These are phyloP conservation scores for Emergomyces pasteurianus DNA, from an alignment of 2,329 filamentous ascomycete species.

Conservation along the genomic window DNA sequence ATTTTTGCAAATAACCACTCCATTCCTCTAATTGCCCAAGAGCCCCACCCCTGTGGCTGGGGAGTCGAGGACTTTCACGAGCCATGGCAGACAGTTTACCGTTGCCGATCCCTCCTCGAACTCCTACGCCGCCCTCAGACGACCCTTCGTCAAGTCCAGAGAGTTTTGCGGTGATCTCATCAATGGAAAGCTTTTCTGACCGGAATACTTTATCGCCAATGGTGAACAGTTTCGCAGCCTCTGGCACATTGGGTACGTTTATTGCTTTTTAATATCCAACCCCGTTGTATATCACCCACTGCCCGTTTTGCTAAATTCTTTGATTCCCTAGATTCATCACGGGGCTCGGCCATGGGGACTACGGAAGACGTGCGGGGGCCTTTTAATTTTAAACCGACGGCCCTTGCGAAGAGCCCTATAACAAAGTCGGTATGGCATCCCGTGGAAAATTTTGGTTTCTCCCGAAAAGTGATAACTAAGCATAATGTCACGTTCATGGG, in stretches of 20 bases:
- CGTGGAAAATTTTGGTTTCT: neutral
- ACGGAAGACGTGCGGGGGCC: slow-evolving; percentile 40
- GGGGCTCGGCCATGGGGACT: slow-evolving; percentile 17
- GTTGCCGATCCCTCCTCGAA: slow-evolving; percentile 49
- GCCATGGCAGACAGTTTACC: slow-evolving; percentile 49
- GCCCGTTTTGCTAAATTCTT: neutral
- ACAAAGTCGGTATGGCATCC: slow-evolving; percentile 54
- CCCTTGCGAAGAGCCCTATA: slow-evolving; percentile 60
- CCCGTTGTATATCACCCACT: slow-evolving; percentile 15
- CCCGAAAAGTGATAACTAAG: slow-evolving; percentile 12
- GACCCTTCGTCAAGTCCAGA: slow-evolving; percentile 16
- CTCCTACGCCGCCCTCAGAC: slow-evolving; percentile 51
- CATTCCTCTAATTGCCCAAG: neutral
- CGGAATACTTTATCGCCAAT: slow-evolving; percentile 38
- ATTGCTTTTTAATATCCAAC: slow-evolving; percentile 15
- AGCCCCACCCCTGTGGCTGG: too few relatives aligned
- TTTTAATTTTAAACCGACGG: slow-evolving; percentile 88
- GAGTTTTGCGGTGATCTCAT: slow-evolving; percentile 13
- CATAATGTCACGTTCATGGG: neutral
- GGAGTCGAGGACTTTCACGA: neutral
- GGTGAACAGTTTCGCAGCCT: slow-evolving; percentile 24
- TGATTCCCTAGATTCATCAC: slow-evolving; percentile 14
- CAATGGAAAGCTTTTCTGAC: slow-evolving; percentile 28
- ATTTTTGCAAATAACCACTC: neutral
- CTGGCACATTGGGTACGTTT: slow-evolving; percentile 12